These are phyloP conservation scores for Euphorbia tirucalli DNA, from an alignment of 345 rosid species.

Conservation along the genomic window DNA sequence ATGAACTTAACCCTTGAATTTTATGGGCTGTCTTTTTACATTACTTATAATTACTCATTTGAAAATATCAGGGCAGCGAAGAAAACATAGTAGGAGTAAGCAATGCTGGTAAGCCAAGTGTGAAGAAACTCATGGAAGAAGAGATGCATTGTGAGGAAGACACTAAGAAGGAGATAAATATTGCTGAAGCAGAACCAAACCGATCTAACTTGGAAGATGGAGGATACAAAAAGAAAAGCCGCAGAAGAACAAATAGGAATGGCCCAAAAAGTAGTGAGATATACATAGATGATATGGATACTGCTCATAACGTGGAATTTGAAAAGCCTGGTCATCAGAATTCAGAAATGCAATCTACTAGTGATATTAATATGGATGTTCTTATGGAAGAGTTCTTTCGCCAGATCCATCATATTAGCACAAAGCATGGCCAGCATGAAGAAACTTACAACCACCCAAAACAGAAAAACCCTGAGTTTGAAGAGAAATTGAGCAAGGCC, in stretches of 20 bases:
- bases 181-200: slow-evolving; percentile 42
- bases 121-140: slow-evolving; percentile 90
- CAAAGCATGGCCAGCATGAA: slow-evolving; percentile 32
- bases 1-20: neutral
- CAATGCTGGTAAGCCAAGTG: slow-evolving; percentile 48
- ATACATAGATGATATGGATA: slow-evolving; percentile 34
- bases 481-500: slow-evolving; percentile 68
- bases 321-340: slow-evolving; percentile 27
- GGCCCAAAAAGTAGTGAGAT: slow-evolving; percentile 55
- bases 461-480: slow-evolving; percentile 40
- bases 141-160: slow-evolving; percentile 61
- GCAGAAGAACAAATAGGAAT: slow-evolving; percentile 49
- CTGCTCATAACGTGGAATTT: slow-evolving; percentile 34
- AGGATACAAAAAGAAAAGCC: slow-evolving; percentile 44
- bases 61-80: slow-evolving; percentile 50
- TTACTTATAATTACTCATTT: slow-evolving; percentile 6
- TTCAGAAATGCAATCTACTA: slow-evolving; percentile 31
- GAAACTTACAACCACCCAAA: slow-evolving; percentile 32
- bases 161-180: slow-evolving; percentile 35
- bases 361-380: slow-evolving; percentile 49
- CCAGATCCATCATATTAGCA: slow-evolving; percentile 50
- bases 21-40: slow-evolving; percentile 16
- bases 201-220: slow-evolving; percentile 43
- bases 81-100: slow-evolving; percentile 27
- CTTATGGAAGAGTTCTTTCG: slow-evolving; percentile 66